phyloP scores from a whole-genome alignment of 2,329 filamentous ascomycete species.

The Didymella pomorum region DNA sequence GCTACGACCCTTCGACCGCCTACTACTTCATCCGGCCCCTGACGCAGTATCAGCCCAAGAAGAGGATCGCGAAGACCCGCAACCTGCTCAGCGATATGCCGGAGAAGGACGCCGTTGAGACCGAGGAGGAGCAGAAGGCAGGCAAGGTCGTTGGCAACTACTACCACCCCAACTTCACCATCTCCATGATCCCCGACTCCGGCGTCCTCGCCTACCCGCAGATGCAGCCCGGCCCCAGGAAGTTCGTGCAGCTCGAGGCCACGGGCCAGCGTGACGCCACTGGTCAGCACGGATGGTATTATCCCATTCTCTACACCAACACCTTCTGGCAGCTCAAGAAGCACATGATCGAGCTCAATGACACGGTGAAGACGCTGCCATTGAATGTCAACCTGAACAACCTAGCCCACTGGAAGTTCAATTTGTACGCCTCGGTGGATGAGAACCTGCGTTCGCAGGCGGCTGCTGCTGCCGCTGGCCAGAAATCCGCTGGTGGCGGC shows the following conservation, averaged over 20 bases:
- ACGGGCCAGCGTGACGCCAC: constrained; percentile 82
- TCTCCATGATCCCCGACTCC: constrained; percentile 84
- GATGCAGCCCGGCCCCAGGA: constrained; percentile 76
- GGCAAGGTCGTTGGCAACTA: constrained; percentile 81
- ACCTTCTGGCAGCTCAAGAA: constrained; percentile 95
- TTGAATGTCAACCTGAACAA: constrained; percentile 86
- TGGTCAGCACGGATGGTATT: constrained; percentile 92
- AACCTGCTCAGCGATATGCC: constrained; percentile 72
- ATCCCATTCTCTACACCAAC: constrained; percentile 89
- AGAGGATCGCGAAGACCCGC: constrained; percentile 85
- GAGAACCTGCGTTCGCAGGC: constrained; percentile 85
- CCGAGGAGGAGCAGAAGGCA: constrained; percentile 59
- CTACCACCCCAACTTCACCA: constrained; percentile 93
- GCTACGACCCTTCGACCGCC: constrained; percentile 77
- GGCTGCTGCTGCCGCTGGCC: constrained; percentile 76
- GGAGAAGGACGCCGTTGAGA: constrained; percentile 59
- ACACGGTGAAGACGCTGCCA: constrained; percentile 82
- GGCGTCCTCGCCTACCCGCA: constrained; percentile 72
- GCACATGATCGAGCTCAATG: constrained; percentile 92
- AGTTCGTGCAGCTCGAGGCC: constrained; percentile 80
- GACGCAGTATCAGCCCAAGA: constrained; percentile 90
- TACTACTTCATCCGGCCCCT: constrained; percentile 85
- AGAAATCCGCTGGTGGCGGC: constrained; percentile 75
- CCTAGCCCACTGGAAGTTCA: constrained; percentile 87
- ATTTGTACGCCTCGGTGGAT: constrained; percentile 82